Conservation (phyloP, 2,329 filamentous ascomycete genomes). For the Orbilia javanica region DNA sequence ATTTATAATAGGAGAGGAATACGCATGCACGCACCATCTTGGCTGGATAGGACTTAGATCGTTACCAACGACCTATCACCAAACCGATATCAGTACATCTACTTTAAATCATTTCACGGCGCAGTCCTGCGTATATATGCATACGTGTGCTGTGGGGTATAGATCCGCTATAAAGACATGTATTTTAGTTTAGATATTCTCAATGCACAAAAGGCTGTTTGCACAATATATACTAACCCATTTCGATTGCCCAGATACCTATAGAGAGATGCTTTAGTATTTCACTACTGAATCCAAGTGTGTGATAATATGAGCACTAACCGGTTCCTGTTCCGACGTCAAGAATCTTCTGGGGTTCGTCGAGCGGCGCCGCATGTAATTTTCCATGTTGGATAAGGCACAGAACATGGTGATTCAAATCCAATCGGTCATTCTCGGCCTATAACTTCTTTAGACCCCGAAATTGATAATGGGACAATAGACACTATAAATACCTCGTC, state of each 20-base stretch:
- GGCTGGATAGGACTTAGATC: slow-evolving; percentile 63
- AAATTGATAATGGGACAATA: neutral
- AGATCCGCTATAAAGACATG: slow-evolving; percentile 60
- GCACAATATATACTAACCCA: slow-evolving; percentile 57
- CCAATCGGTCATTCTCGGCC: slow-evolving; percentile 54
- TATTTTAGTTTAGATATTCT: neutral
- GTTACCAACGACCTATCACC: slow-evolving; percentile 61
- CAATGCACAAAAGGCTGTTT: neutral
- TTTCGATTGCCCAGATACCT: slow-evolving; percentile 63
- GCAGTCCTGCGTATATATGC: too few species aligned
- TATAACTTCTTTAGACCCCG: neutral
- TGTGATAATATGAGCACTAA: neutral
- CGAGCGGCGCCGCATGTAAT: slow-evolving; percentile 67
- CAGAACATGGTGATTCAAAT: slow-evolving; percentile 64
- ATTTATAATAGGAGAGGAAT: neutral
- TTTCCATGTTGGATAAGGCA: slow-evolving; percentile 65
- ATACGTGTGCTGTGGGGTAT: slow-evolving; percentile 61
- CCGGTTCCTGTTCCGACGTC: slow-evolving; percentile 70
- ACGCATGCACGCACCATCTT: slow-evolving; percentile 49
- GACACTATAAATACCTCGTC: slow-evolving; percentile 16
- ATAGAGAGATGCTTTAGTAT: slow-evolving; percentile 60
- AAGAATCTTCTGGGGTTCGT: slow-evolving; percentile 68
- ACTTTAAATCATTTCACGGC: too few species aligned
- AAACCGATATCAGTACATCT: neutral
- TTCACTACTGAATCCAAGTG: neutral